Evolutionary conservation across 352 stramenopile species (phyloP).

Genomic region (Pythium angustatum): DNA sequence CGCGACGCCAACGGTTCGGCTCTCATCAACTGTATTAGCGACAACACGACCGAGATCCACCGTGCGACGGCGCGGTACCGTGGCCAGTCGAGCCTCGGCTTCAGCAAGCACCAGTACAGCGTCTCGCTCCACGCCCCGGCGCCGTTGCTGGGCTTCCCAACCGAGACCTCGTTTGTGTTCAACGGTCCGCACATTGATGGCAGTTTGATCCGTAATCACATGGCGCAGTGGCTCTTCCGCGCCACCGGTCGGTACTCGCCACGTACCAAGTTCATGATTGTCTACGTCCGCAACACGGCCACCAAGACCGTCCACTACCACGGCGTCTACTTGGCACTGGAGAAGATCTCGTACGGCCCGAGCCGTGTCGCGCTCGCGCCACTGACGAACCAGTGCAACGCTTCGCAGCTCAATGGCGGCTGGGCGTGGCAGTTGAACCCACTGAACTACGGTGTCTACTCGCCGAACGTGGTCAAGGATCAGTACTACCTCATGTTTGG

Average conservation of each 20-base stretch:
- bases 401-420: conserved; percentile 53
- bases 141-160: conserved; percentile 57
- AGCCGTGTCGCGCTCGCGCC: conserved; percentile 60
- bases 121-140: conserved; percentile 52
- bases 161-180: conserved; percentile 64
- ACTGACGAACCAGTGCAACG: conserved; percentile 44
- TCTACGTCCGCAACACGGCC: conserved; percentile 50
- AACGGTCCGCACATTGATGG: conserved; percentile 77
- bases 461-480: conserved; percentile 72
- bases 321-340: conserved; percentile 69
- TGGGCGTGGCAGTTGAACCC: conserved; percentile 84
- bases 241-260: conserved; percentile 67
- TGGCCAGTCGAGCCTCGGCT: conserved; percentile 73
- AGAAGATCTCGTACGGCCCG: conserved; percentile 73
- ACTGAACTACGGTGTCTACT: conserved; percentile 61
- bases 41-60: conserved; percentile 38
- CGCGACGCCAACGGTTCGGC: conserved; percentile 27
- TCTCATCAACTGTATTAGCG: conserved; percentile 53
- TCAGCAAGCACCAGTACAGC: conserved; percentile 76
- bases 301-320: conserved; percentile 38
- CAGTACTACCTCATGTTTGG: conserved; percentile 77
- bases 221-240: conserved; percentile 78
- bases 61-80: conserved; percentile 64
- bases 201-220: conserved; percentile 75
- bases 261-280: conserved; percentile 53